Evolutionary conservation across 2,329 filamentous ascomycete species (phyloP), one percentile per base, ranked within the genome.

Genomic region (Scytalidium sp.): DNA sequence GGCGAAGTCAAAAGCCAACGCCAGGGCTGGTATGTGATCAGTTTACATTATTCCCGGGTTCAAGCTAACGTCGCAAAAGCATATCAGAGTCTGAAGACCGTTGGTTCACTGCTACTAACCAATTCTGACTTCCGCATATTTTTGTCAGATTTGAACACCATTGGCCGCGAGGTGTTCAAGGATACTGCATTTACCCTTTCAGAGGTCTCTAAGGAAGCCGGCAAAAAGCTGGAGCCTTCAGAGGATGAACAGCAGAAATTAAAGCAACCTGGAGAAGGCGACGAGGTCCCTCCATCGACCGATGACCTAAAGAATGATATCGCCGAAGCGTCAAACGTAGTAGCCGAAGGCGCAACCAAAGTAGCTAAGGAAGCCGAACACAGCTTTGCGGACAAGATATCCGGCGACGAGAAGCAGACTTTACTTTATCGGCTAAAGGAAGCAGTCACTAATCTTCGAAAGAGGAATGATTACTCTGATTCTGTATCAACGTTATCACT

Each of bases 101-200:
- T 97, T 0, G 86, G 88, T 23, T 88, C 86, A 3, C 74, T 97
- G n/a, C 79, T 97, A 1, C 74, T 97, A 41, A 90, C 89, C 13
- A 97, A 97, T 64, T 84, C 87, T 0, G 91, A 97, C 61, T 97
- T 97, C 66, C 85, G 92, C 36, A 76, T 92, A 6, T 91, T 97
- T 60, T 73, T 97, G 41, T 82, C 85, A 10, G 93, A 97, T 61
- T 70, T 96, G 39, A 84, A 84, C 42, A 84, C 85, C 0, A 80
- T 97, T 43, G 88, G 86, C 11, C 84, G 88, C 40, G 87, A 96
- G 64, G 85, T 97, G 1, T 91, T 97, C 64, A 84, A 84, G 46
- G 92, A 97, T 60, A 91, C 91, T 2, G 90, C 91, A 0, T 85
- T 90, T 53, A 86, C 88, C 0, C 66, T 96, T 5, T 89, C 91